Evolutionary conservation across 2,329 filamentous ascomycete species (phyloP), one percentile per base, ranked within the genome.

Genomic region (Aspergillus chevalieri): DNA sequence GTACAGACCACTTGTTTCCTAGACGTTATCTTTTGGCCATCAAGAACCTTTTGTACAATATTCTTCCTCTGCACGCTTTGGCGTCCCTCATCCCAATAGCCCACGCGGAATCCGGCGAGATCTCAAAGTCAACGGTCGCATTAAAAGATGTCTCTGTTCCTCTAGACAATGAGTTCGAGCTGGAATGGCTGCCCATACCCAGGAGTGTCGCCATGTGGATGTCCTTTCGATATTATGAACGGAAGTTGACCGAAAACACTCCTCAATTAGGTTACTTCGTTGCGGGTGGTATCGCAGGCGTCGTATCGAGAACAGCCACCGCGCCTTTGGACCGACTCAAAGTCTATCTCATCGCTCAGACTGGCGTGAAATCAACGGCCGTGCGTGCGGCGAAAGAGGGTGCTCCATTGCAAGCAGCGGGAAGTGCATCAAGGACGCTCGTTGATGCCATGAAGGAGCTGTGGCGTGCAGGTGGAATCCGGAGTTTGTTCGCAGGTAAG

Each of bases 321-420:
- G 93, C 93, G 52, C 93, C 93, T 52, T 84, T 98, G 71, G 93
- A 98, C 74, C 89, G 93, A 61, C 78, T 98, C 51, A 97, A 97
- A 75, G 93, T 98, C 57, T 97, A 95, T 69, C 82, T 98, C 47
- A 93, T 98, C 62, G 92, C 95, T 47, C 92, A 94, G 70, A 95
- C 89, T 50, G 80, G 78, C 56, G 74, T 78, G 49, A 78, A 77
- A 51, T 64, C 80, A 57, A 73, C 77, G 60, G 82, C 83, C 8
- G 69, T 85, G 43, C 71, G 79, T 49, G 85, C 87, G 12, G 81
- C 83, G 3, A 90, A 87, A 65, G 78, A 83, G 50, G 89, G 89
- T 26, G 80, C 83, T 43, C 77, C 86, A 1, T 55, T 87, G 9
- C 71, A 76, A 52, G 87, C 85, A 24, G 71, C 84, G 1, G 81